These are phyloP conservation scores for Benincasa hispida DNA, from an alignment of 306 rosid species.

Conservation along the genomic window DNA sequence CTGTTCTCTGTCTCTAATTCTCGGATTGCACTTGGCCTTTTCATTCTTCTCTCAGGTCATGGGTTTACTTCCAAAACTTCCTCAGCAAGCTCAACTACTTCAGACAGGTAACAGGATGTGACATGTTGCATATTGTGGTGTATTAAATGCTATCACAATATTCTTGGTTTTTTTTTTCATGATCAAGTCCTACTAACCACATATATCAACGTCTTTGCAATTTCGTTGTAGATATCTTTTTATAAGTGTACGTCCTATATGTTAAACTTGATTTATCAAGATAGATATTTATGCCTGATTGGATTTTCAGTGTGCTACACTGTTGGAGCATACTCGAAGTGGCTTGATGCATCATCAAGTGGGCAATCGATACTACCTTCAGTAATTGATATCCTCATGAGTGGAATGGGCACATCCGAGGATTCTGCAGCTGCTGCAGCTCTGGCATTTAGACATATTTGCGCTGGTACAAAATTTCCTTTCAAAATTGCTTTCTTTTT, in stretches of 20 bases:
- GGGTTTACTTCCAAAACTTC: constrained; percentile 69
- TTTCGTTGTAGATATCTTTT: constrained; percentile 9
- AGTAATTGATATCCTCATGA: constrained; percentile 76
- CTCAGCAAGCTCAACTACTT: constrained; percentile 79
- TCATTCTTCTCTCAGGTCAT: constrained; percentile 47
- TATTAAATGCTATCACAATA: background rate
- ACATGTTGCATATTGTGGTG: background rate
- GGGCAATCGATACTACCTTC: constrained; percentile 73
- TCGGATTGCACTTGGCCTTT: background rate
- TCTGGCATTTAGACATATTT: constrained; percentile 84
- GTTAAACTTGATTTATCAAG: background rate
- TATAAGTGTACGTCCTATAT: background rate
- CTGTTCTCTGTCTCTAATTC: background rate
- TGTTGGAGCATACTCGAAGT: constrained; percentile 91
- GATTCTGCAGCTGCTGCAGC: constrained; percentile 99
- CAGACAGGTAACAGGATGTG: constrained; percentile 62
- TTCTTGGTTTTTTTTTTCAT: background rate
- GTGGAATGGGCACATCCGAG: constrained; percentile 87
- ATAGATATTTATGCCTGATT: constrained; percentile 3
- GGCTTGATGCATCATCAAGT: constrained; percentile 87
- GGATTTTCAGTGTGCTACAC: constrained; percentile 71
- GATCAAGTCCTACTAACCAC: constrained; percentile 5
- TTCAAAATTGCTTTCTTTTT: constrained; percentile 3
- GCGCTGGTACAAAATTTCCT: constrained; percentile 57
- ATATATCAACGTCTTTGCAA: constrained; percentile 7